Conservation (phyloP, 164 flowering plant genomes). For the Taxillus chinensis region DNA sequence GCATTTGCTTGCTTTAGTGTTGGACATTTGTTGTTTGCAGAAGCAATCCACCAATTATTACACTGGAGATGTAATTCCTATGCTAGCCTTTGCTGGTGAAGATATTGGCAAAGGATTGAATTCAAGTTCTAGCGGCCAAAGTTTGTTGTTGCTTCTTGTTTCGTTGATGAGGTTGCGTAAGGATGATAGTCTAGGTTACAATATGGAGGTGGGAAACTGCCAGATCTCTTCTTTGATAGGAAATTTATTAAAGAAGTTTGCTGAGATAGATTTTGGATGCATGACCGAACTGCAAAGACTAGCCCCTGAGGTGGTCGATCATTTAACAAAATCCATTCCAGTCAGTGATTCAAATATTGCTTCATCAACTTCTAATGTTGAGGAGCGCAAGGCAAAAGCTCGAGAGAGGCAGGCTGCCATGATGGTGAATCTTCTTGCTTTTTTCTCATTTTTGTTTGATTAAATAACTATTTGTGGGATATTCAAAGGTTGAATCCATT, state of each 20-base stretch:
- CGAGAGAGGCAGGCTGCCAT: constrained; percentile 90
- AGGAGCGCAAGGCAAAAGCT: constrained; percentile 70
- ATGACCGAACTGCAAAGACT: constrained; percentile 40
- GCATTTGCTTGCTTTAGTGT: constrained; percentile 75
- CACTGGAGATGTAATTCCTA: constrained; percentile 28
- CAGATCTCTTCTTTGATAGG: constrained; percentile 48
- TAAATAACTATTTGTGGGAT: background rate
- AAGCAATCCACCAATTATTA: constrained; percentile 22
- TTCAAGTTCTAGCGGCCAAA: constrained; percentile 32
- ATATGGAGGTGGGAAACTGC: constrained; percentile 45
- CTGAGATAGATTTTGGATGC: constrained; percentile 59
- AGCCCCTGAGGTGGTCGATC: constrained; percentile 63
- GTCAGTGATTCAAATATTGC: constrained; percentile 12
- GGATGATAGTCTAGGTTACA: constrained; percentile 26
- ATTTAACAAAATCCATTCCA: constrained; percentile 19
- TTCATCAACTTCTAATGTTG: constrained; percentile 39
- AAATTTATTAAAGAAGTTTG: constrained; percentile 55
- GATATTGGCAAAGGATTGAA: constrained; percentile 29
- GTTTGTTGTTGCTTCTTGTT: constrained; percentile 75
- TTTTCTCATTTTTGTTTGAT: background rate
- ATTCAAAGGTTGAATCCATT: background rate
- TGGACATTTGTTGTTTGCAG: constrained; percentile 55
- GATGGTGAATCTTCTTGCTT: constrained; percentile 39
- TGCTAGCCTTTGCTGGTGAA: constrained; percentile 59
- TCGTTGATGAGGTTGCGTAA: constrained; percentile 53